Percentiles rank a stretch among this genome's conserved stretches.
phyloP scores from a whole-genome alignment of 306 rosid genomes.

The Hylodesmum podocarpum region DNA sequence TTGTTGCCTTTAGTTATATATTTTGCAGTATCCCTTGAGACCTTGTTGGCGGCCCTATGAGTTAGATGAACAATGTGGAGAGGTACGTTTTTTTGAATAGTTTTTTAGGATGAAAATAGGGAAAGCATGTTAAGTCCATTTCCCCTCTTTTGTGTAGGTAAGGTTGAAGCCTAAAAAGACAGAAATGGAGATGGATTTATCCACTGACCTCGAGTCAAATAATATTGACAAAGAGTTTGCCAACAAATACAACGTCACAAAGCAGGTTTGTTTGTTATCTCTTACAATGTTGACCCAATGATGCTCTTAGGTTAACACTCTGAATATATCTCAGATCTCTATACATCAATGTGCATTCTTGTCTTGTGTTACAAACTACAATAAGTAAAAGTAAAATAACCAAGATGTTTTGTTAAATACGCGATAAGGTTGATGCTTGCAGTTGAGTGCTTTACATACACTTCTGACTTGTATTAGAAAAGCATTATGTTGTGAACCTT shows the following conservation, averaged over 20 bases:
- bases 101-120: neutral
- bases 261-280: slow-evolving; percentile 55
- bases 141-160: slow-evolving; percentile 41
- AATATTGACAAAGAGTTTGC: slow-evolving; percentile 57
- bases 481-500: neutral
- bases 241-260: slow-evolving; percentile 41
- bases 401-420: neutral
- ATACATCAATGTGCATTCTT: neutral
- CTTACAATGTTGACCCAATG: neutral
- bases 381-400: neutral
- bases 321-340: neutral
- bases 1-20: slow-evolving; percentile 50
- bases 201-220: slow-evolving; percentile 54
- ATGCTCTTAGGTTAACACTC: neutral
- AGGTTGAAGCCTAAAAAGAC: slow-evolving; percentile 61
- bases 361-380: neutral
- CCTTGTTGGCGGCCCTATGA: slow-evolving; percentile 89
- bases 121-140: neutral
- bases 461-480: neutral
- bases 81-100: slow-evolving; percentile 43
- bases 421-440: neutral
- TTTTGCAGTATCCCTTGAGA: slow-evolving; percentile 85
- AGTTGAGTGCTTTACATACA: neutral
- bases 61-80: slow-evolving; percentile 70
- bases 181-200: slow-evolving; percentile 70